These are phyloP conservation scores for Calonectria hongkongensis DNA, from an alignment of 2,329 filamentous ascomycete genomes.

Conservation along the genomic window DNA sequence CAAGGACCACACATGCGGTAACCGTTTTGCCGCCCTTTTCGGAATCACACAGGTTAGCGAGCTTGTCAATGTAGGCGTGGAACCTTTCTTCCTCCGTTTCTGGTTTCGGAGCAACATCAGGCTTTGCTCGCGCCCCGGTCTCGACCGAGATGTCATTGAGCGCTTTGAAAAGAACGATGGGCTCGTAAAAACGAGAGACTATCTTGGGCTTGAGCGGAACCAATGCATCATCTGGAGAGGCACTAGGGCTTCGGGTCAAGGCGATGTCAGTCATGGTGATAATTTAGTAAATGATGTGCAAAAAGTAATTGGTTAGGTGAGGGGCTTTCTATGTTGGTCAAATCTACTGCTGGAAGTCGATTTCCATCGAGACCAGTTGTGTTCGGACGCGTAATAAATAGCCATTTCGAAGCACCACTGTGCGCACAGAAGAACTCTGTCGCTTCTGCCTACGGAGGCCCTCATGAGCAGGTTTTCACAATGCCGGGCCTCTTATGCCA, in stretches of 20 bases:
- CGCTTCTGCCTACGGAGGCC: background rate
- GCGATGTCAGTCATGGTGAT: background rate
- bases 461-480: background rate
- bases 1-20: conserved; percentile 56
- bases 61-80: conserved; percentile 56
- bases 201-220: conserved; percentile 43
- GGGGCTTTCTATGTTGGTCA: background rate
- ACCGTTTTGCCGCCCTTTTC: conserved; percentile 55
- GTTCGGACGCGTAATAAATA: background rate
- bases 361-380: background rate
- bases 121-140: conserved; percentile 19
- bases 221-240: background rate
- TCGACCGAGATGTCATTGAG: conserved; percentile 47
- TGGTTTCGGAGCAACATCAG: conserved; percentile 9
- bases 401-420: too few relatives aligned
- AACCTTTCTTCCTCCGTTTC: conserved; percentile 50
- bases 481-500: conserved; percentile 33
- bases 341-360: background rate
- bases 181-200: conserved; percentile 56
- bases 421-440: background rate
- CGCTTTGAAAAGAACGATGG: conserved; percentile 53
- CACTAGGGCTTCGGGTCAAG: background rate
- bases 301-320: background rate
- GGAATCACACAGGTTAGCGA: conserved; percentile 58
- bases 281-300: background rate